Conservation (phyloP, 176 grass and related monocot genomes). For the Phragmites australis region DNA sequence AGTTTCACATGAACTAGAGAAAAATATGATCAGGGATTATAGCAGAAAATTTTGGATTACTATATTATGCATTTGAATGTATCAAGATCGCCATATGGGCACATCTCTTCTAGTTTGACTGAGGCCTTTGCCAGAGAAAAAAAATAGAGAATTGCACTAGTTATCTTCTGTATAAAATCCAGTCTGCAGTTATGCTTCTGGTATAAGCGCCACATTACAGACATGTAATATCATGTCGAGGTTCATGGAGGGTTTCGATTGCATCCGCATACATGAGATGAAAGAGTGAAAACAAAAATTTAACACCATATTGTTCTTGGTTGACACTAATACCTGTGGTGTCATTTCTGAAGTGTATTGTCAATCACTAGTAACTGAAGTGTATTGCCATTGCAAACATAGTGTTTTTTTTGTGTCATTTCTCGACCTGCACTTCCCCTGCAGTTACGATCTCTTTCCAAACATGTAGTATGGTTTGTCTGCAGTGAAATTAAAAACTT, state of each 20-base stretch:
- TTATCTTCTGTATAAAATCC: no score
- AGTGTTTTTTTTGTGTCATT: neutral
- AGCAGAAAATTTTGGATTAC: constrained; percentile 10
- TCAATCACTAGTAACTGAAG: neutral
- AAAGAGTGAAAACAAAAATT: neutral
- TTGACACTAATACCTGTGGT: neutral
- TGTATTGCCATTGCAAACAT: neutral
- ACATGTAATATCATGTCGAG: neutral
- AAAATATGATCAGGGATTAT: neutral
- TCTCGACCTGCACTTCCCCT: neutral
- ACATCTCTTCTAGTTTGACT: neutral
- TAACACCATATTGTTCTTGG: neutral
- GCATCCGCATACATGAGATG: constrained; percentile 1
- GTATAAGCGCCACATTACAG: neutral
- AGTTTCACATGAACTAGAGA: neutral
- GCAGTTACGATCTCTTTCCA: neutral
- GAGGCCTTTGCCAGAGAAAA: no score
- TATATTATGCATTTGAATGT: no score
- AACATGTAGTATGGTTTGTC: constrained; percentile 7
- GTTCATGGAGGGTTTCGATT: neutral
- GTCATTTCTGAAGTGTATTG: neutral
- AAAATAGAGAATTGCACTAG: no score
- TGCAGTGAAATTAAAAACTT: neutral
- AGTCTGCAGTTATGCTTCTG: neutral
- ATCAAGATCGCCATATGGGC: neutral